These are phyloP conservation scores for Hippophae tibetana DNA, from an alignment of 306 rosid species.

Conservation along the genomic window DNA sequence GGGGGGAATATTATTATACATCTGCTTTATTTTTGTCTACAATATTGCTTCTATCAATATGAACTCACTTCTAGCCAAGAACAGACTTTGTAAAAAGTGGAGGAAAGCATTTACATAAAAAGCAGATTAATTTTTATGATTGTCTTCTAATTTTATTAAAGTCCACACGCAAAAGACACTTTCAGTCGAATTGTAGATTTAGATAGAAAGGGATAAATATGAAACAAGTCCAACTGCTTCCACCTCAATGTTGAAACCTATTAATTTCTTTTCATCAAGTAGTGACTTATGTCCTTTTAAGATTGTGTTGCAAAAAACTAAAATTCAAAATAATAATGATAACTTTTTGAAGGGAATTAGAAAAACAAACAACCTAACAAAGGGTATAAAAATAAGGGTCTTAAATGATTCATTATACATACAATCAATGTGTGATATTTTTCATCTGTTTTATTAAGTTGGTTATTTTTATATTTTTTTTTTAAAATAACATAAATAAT, in stretches of 20 bases:
- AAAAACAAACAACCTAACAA: too few species aligned
- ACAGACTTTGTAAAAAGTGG: constrained; percentile 17
- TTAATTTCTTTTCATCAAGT: constrained; percentile 17
- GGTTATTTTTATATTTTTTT: too few species aligned
- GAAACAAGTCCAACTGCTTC: constrained; percentile 59
- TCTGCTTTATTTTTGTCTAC: too few species aligned
- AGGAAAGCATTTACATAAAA: constrained; percentile 22
- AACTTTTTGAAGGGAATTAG: too few species aligned
- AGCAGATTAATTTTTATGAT: constrained; percentile 6
- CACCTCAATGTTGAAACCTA: constrained; percentile 44
- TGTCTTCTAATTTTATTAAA: constrained; percentile 23
- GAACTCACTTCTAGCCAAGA: constrained; percentile 9
- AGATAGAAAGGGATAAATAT: constrained; percentile 6
- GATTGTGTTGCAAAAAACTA: constrained; percentile 15
- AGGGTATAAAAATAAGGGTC: too few species aligned
- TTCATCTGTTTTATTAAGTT: too few species aligned
- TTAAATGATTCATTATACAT: too few species aligned
- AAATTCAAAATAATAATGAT: not conserved
- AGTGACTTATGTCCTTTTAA: constrained; percentile 32
- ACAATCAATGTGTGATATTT: too few species aligned
- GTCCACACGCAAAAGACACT: constrained; percentile 74
- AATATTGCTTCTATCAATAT: constrained; percentile 13
- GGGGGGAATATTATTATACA: too few species aligned
- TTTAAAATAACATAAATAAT: too few species aligned
- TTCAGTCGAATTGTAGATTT: not conserved